Conservation (phyloP, 148 eudicot genomes). For the Cornus controversa region DNA sequence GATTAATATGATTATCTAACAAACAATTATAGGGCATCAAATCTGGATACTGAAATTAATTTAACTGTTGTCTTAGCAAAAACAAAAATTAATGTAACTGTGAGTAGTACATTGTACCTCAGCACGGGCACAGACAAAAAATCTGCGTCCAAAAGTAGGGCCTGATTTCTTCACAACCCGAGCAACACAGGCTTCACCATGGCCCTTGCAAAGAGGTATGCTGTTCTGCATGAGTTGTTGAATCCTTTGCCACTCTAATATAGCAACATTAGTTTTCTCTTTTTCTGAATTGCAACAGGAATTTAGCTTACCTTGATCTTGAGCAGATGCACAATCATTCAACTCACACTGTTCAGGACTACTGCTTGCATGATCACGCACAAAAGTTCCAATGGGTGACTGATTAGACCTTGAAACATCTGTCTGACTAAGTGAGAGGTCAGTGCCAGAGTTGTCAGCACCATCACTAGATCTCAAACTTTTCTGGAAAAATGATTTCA, state of each 20-base stretch:
- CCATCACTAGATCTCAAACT: slow-evolving; percentile 23
- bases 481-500: slow-evolving; percentile 76
- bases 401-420: slow-evolving; percentile 26
- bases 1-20: background rate
- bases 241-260: slow-evolving; percentile 92
- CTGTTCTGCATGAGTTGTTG: slow-evolving; percentile 85
- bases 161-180: slow-evolving; percentile 92
- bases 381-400: slow-evolving; percentile 18
- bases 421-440: slow-evolving; percentile 25
- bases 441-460: slow-evolving; percentile 20
- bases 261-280: slow-evolving; percentile 54
- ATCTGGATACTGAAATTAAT: background rate
- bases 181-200: slow-evolving; percentile 78
- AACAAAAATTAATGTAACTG: background rate
- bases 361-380: slow-evolving; percentile 17
- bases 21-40: background rate
- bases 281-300: slow-evolving; percentile 32
- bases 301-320: slow-evolving; percentile 26
- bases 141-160: slow-evolving; percentile 77
- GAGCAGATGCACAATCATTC: slow-evolving; percentile 19
- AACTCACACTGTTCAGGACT: slow-evolving; percentile 19
- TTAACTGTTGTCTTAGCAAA: background rate
- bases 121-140: slow-evolving; percentile 93
- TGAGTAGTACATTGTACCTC: slow-evolving; percentile 53
- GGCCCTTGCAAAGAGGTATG: slow-evolving; percentile 92